phyloP scores from a whole-genome alignment of 225 moss, liverwort and hornwort genomes.

The Straminergon stramineum region DNA sequence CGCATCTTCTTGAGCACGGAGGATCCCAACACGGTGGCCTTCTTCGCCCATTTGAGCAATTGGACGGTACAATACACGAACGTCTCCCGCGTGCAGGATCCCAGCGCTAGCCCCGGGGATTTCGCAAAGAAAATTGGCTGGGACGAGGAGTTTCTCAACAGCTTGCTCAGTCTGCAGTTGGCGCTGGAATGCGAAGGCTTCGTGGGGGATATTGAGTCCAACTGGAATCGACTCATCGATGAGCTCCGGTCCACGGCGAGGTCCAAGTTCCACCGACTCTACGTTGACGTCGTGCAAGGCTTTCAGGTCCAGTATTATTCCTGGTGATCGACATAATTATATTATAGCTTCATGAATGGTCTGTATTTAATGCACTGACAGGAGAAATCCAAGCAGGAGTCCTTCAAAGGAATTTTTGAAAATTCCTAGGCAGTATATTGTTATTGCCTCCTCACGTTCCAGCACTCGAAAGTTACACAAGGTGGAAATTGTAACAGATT shows the following conservation, averaged over 20 bases:
- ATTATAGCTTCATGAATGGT: background rate
- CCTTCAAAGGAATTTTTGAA: background rate
- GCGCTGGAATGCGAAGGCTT: conserved; percentile 24
- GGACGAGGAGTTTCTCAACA: conserved; percentile 23
- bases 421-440: background rate
- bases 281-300: conserved; percentile 2
- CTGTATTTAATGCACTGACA: background rate
- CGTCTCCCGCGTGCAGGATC: background rate
- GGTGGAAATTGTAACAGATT: background rate
- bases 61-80: conserved; percentile 12
- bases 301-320: background rate
- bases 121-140: background rate
- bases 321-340: background rate
- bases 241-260: conserved; percentile 9
- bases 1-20: conserved; percentile 19
- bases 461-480: background rate
- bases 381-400: background rate
- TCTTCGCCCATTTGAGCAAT: background rate
- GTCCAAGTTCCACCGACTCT: background rate
- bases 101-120: background rate
- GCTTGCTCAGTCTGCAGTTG: conserved; percentile 11
- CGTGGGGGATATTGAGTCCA: background rate
- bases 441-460: background rate
- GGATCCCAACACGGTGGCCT: conserved; percentile 1
- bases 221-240: conserved; percentile 20